A percentile compares a stretch with the other conserved stretches of the same genome.
phyloP scores from a whole-genome alignment of 352 stramenopile genomes.

The Pythium rishiriense region DNA sequence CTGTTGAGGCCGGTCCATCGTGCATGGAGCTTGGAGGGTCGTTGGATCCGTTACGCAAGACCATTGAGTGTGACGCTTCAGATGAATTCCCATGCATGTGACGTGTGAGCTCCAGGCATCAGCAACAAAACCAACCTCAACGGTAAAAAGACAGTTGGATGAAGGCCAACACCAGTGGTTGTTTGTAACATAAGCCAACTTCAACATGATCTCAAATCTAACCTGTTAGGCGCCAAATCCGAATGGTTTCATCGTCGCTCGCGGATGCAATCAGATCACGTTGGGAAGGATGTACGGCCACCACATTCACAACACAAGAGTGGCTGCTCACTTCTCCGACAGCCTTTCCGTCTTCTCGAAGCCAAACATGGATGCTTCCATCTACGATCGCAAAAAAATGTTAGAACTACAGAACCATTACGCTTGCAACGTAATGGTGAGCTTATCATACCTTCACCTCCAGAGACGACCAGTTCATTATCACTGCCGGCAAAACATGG shows the following conservation, averaged over 20 bases:
- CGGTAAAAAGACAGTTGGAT: not conserved
- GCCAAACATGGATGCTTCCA: slow-evolving; percentile 58
- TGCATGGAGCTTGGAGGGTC: not conserved
- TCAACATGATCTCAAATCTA: not conserved
- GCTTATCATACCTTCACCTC: slow-evolving; percentile 62
- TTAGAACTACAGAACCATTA: not conserved
- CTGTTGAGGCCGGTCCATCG: slow-evolving; percentile 10
- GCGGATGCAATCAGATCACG: slow-evolving; percentile 59
- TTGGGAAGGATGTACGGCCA: slow-evolving; percentile 51
- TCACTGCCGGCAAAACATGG: slow-evolving; percentile 59
- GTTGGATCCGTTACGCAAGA: slow-evolving; percentile 9
- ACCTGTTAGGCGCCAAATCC: slow-evolving; percentile 26
- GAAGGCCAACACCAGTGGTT: not conserved
- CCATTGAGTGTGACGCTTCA: slow-evolving; percentile 3
- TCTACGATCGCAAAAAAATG: slow-evolving; percentile 27
- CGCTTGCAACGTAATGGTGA: not conserved
- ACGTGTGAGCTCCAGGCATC: not conserved
- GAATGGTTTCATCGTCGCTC: slow-evolving; percentile 75
- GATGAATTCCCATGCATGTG: not conserved
- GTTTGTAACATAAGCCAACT: not conserved
- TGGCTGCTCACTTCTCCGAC: slow-evolving; percentile 44
- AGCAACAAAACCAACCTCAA: not conserved
- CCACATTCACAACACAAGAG: slow-evolving; percentile 72
- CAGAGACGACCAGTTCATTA: slow-evolving; percentile 55
- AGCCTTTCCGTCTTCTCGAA: slow-evolving; percentile 50